These are phyloP conservation scores for Myxozyma sirexii DNA, from an alignment of 805 yeast species.

Conservation along the genomic window DNA sequence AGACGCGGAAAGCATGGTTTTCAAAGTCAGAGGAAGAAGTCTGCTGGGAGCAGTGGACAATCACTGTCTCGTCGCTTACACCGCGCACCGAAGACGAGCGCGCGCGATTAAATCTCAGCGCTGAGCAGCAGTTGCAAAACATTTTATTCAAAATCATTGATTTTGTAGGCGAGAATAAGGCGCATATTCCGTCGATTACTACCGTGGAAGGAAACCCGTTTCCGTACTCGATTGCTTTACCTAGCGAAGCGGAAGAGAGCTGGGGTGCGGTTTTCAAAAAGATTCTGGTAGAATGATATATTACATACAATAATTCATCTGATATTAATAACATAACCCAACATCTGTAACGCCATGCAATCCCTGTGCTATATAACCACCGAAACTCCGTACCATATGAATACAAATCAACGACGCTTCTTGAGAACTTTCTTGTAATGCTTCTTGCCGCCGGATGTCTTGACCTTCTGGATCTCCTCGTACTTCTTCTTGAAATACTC, in stretches of 20 bases:
- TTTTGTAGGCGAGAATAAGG: conserved; percentile 58
- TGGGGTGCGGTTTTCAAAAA: conserved; percentile 45
- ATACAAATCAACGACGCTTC: conserved; percentile 41
- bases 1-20: conserved; percentile 56
- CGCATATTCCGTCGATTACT: conserved; percentile 74
- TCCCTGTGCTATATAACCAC: not conserved
- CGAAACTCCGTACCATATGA: not conserved
- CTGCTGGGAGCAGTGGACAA: conserved; percentile 74
- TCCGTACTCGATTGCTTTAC: conserved; percentile 51
- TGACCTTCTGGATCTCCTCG: conserved; percentile 69
- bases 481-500: conserved; percentile 85
- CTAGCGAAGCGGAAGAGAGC: conserved; percentile 37
- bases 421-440: conserved; percentile 65
- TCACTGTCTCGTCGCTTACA: conserved; percentile 51
- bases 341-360: no score
- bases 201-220: conserved; percentile 69
- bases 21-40: conserved; percentile 51
- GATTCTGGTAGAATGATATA: conserved; percentile 35
- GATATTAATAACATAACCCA: no score
- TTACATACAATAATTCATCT: not conserved
- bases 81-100: conserved; percentile 36
- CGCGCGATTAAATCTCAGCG: conserved; percentile 7
- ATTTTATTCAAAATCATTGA: conserved; percentile 53
- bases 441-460: conserved; percentile 65
- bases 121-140: conserved; percentile 44